These are phyloP conservation scores for Thermochaetoides thermophila DNA, from an alignment of 495 filamentous ascomycete genomes.

Conservation along the genomic window DNA sequence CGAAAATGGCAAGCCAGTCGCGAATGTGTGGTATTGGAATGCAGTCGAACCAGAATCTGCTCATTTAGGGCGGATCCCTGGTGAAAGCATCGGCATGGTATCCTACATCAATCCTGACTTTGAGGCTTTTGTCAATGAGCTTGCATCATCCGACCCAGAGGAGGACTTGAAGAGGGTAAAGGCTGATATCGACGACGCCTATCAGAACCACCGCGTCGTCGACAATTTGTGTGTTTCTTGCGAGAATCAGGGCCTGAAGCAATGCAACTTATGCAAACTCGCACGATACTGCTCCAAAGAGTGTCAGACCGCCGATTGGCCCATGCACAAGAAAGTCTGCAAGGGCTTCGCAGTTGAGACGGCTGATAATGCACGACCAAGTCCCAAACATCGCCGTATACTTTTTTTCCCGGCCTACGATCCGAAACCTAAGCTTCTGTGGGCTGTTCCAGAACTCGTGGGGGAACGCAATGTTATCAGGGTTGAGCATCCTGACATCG, in stretches of 20 bases:
- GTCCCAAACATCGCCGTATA: constrained; percentile 1
- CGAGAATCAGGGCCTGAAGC: background rate
- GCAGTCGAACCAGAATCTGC: too few relatives aligned
- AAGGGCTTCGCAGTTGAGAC: background rate
- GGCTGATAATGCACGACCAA: background rate
- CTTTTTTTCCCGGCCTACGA: constrained; percentile 2
- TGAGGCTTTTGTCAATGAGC: background rate
- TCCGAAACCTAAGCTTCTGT: constrained; percentile 1
- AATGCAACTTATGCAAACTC: background rate
- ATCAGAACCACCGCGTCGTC: background rate
- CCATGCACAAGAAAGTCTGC: constrained; percentile 8
- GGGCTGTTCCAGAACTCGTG: background rate
- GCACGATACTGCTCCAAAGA: constrained; percentile 3
- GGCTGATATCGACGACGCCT: background rate
- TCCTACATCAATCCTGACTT: background rate
- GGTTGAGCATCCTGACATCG: background rate
- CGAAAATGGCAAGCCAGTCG: too few relatives aligned
- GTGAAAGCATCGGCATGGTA: too few relatives aligned
- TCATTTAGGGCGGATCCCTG: too few relatives aligned
- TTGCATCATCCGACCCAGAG: background rate
- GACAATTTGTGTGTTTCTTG: constrained; percentile 1
- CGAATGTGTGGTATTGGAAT: too few relatives aligned
- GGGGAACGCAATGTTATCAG: background rate
- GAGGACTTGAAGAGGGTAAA: background rate
- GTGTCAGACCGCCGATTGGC: constrained; percentile 3